These are phyloP conservation scores for Candida krabiensis DNA, from an alignment of 805 yeast genomes.

Conservation along the genomic window DNA sequence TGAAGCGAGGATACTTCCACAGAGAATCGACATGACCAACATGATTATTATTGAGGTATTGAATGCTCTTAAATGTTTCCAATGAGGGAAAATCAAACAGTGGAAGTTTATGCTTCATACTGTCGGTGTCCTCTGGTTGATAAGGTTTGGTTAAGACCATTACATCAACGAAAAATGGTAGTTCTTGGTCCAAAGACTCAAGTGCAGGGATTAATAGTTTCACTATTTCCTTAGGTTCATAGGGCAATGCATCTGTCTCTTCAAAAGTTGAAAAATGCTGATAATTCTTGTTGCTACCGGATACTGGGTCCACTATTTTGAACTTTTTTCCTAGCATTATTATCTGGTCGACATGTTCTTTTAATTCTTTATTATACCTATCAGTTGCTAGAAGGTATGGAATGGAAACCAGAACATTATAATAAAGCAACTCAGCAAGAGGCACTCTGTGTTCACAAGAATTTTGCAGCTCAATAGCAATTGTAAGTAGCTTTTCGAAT, in stretches of 20 bases:
- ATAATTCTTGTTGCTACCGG: conserved; percentile 6
- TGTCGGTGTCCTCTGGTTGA: conserved; percentile 16
- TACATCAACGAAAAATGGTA: conserved; percentile 41
- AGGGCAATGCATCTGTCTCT: conserved; percentile 49
- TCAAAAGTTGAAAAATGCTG: conserved; percentile 39
- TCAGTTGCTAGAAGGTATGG: conserved; percentile 48
- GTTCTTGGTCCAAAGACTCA: conserved; percentile 42
- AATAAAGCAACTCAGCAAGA: conserved; percentile 67
- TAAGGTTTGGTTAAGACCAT: conserved; percentile 17
- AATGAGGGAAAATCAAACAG: conserved; percentile 33
- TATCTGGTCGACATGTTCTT: conserved; percentile 41
- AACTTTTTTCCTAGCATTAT: conserved; percentile 41
- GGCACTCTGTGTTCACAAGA: conserved; percentile 45
- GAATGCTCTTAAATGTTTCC: conserved; percentile 33
- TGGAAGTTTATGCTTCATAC: conserved; percentile 24
- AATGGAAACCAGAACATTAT: conserved; percentile 57
- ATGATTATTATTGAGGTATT: conserved; percentile 34
- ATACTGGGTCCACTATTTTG: conserved; percentile 7
- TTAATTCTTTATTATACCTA: conserved; percentile 29
- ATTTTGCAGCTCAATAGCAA: conserved; percentile 57
- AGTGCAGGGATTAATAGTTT: conserved; percentile 54
- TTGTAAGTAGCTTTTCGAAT: conserved; percentile 51
- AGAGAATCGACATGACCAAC: conserved; percentile 58
- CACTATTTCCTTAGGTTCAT: conserved; percentile 48
- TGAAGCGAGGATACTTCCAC: conserved; percentile 64